Evolutionary conservation across 2,329 filamentous ascomycete species (phyloP).

Genomic region (Parafenestella ontariensis): DNA sequence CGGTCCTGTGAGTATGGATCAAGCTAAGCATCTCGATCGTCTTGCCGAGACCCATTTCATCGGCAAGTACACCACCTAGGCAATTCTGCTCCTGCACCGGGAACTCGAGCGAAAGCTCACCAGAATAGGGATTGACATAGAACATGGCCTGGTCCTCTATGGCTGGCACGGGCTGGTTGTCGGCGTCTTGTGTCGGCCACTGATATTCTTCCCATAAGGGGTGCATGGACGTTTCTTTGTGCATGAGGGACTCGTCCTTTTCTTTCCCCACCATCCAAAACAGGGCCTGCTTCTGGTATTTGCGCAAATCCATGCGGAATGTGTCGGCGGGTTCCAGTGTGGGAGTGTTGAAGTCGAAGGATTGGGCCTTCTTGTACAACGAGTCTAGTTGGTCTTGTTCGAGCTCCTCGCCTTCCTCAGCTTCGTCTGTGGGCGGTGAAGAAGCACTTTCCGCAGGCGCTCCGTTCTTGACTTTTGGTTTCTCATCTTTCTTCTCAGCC

Average conservation of each 20-base stretch:
- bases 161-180: conserved; percentile 75
- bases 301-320: conserved; percentile 83
- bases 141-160: conserved; percentile 75
- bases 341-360: conserved; percentile 92
- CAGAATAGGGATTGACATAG: conserved; percentile 97
- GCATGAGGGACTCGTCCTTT: conserved; percentile 73
- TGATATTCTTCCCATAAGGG: conserved; percentile 95
- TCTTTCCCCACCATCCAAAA: conserved; percentile 98
- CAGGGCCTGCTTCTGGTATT: conserved; percentile 94
- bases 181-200: conserved; percentile 87
- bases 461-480: conserved; percentile 59
- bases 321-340: conserved; percentile 81
- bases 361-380: conserved; percentile 93
- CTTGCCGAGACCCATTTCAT: conserved; percentile 98
- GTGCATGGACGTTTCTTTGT: conserved; percentile 84
- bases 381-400: conserved; percentile 95
- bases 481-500: conserved; percentile 71
- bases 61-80: conserved; percentile 88
- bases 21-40: conserved; percentile 98
- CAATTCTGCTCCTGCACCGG: conserved; percentile 95
- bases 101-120: conserved; percentile 89
- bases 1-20: conserved; percentile 80
- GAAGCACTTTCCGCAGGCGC: conserved; percentile 50
- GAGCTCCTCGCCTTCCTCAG: conserved; percentile 86
- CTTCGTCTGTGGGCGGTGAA: conserved; percentile 67